phyloP scores from a whole-genome alignment of 1,284 basidiomycete genomes.

The Moesziomyces parantarcticus region DNA sequence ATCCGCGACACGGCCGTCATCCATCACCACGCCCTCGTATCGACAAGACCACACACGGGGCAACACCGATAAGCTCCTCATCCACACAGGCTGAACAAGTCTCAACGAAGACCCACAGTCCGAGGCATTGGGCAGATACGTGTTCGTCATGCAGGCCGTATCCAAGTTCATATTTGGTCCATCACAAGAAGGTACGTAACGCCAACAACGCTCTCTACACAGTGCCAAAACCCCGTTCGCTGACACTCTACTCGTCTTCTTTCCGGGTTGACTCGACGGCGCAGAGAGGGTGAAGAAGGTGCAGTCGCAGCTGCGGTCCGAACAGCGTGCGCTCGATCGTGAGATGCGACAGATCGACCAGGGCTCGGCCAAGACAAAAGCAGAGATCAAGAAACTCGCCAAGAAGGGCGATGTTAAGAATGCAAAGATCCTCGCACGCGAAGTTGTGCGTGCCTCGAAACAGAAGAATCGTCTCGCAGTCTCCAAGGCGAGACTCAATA shows the following conservation, averaged over 20 bases:
- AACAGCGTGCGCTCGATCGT: conserved; percentile 60
- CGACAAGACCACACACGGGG: not conserved
- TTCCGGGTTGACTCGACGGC: not conserved
- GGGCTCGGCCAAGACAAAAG: conserved; percentile 82
- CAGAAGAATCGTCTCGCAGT: conserved; percentile 92
- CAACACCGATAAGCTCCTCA: not conserved
- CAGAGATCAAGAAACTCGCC: conserved; percentile 88
- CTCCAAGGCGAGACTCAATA: conserved; percentile 90
- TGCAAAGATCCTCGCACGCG: conserved; percentile 87
- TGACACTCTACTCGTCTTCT: not conserved
- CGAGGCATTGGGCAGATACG: not conserved
- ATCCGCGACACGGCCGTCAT: not conserved
- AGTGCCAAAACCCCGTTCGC: too few species aligned
- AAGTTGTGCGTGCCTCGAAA: conserved; percentile 93
- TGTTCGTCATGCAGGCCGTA: conserved; percentile 78
- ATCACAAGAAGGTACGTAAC: conserved; percentile 80
- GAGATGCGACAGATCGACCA: conserved; percentile 77
- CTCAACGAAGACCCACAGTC: not conserved
- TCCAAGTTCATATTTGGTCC: conserved; percentile 93
- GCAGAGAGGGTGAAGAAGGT: conserved; percentile 59
- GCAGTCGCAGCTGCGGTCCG: conserved; percentile 59
- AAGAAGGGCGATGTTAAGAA: conserved; percentile 91
- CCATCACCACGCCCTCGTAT: not conserved
- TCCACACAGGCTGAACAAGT: not conserved
- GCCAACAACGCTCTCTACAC: not conserved